Base-by-base conservation (phyloP, 2,329 filamentous ascomycete species). In the Pyricularia pennisetigena region DNA sequence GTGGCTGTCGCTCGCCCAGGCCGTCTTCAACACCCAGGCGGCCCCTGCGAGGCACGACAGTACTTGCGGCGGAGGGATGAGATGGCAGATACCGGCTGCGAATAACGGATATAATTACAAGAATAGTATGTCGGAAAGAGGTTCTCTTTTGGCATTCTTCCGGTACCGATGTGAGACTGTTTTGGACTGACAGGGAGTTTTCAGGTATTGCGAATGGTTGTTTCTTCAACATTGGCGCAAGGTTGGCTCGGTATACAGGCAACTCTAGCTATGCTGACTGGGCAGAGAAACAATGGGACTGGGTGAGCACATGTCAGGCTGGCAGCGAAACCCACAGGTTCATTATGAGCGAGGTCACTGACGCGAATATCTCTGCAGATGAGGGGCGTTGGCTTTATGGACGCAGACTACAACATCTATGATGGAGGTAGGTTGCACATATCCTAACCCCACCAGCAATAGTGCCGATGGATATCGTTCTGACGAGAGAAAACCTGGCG, bases 41-140 rank as follows among this genome's bases (percentile, higher is more conserved):
- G 70, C 68, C 4, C 75, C 78, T 10, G 78, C 82, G 57, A 88
- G 87, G 82, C 83, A 88, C 69, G 79, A 77, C 0, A 74, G 74
- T 0, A 80, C 78, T 2, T 91, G 89, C 74, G 80, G 79, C 24
- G 88, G 88, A 67, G 89, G 88, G 2, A 75, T 91, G 69, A 84
- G 87, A 69, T 90, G 88, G 88, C 88, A 91, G 77, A 87, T 91
- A 62, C 86, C 84, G 72, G 77, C 81, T 0, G 84, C 86, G 72
- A 89, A 90, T 73, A 80, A 76, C 32, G 89, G 89, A 3, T 92
- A 88, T 76, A 81, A 85, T 71, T 91, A 90, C 81, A 92, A 84
- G 74, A 83, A 83, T 70, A 76, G 76, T 74, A 59, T 68, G 68
- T 61, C 5, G 2, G 2, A 4, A n/a, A n/a, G 26, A 6, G 4